These are phyloP conservation scores for Sugiyamaella floridensis DNA, from an alignment of 805 yeast genomes.

Conservation along the genomic window DNA sequence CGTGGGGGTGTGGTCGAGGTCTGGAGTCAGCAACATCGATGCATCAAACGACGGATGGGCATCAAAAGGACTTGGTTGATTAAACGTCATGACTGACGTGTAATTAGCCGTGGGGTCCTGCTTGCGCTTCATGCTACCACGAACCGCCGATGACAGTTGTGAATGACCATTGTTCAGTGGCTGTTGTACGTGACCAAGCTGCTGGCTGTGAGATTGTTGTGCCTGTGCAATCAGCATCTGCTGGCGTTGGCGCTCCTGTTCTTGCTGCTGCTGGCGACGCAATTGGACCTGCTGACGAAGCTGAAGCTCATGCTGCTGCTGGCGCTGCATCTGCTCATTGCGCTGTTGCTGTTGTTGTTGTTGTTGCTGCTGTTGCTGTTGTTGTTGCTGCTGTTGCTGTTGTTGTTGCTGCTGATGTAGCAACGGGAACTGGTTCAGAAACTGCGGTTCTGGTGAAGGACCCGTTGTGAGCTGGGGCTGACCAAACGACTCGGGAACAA, in stretches of 20 bases:
- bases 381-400: neutral
- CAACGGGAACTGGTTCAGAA: neutral
- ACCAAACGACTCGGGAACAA: neutral
- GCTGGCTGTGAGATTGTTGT: neutral
- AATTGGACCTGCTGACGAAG: conserved; percentile 2
- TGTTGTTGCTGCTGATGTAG: conserved; percentile 1
- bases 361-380: conserved; percentile 1
- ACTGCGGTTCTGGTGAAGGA: neutral
- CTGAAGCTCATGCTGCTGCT: conserved; percentile 6
- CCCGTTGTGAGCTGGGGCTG: neutral
- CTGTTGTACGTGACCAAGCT: conserved; percentile 1
- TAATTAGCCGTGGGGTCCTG: neutral
- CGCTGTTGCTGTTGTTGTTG: conserved; percentile 2
- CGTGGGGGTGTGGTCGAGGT: neutral
- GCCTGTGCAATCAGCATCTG: neutral
- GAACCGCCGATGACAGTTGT: neutral
- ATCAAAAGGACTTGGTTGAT: neutral
- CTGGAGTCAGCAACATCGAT: neutral
- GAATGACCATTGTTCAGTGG: neutral
- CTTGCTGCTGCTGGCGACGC: conserved; percentile 1
- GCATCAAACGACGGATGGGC: neutral
- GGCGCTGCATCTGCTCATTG: neutral
- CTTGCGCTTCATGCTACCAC: neutral
- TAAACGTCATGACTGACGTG: neutral
- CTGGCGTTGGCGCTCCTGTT: neutral